Evolutionary conservation across 257 asterid species (phyloP).

Genomic region (Prunella vulgaris): DNA sequence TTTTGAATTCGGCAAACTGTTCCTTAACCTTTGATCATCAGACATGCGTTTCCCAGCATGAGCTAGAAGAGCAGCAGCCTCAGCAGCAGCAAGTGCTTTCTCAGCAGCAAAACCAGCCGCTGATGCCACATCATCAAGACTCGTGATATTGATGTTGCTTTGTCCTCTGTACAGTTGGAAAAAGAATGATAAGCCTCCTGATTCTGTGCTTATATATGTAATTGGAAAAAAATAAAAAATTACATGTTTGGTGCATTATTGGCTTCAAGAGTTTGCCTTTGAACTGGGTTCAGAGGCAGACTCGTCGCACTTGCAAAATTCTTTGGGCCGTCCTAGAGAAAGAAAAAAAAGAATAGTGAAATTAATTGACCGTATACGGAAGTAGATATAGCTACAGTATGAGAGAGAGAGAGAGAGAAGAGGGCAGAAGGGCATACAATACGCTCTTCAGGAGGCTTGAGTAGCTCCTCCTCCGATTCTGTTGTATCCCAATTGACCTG

Average conservation of each 20-base stretch:
- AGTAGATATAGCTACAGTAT: background rate
- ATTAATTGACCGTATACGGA: constrained; percentile 1
- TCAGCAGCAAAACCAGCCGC: constrained; percentile 91
- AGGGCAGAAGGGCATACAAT: constrained; percentile 38
- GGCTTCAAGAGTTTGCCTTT: constrained; percentile 38
- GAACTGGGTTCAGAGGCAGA: constrained; percentile 57
- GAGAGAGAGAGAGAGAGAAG: background rate
- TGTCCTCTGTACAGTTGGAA: constrained; percentile 31
- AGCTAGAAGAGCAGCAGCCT: constrained; percentile 77
- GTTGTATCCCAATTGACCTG: constrained; percentile 83
- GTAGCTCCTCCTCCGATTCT: constrained; percentile 79
- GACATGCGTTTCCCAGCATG: constrained; percentile 37
- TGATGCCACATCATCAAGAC: constrained; percentile 57
- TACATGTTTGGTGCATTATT: constrained; percentile 48
- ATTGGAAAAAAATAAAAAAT: background rate
- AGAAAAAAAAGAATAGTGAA: background rate
- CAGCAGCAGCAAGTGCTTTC: constrained; percentile 87
- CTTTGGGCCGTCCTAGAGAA: constrained; percentile 68
- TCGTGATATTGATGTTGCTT: constrained; percentile 25
- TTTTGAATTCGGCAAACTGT: background rate
- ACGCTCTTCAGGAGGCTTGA: constrained; percentile 88
- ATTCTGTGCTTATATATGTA: background rate
- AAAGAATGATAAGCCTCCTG: background rate
- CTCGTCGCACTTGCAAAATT: constrained; percentile 66
- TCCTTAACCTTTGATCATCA: constrained; percentile 17